Evolutionary conservation across 2,329 filamentous ascomycete species (phyloP), one percentile per base, ranked within the genome.

Genomic region (Colletotrichum shisoi): DNA sequence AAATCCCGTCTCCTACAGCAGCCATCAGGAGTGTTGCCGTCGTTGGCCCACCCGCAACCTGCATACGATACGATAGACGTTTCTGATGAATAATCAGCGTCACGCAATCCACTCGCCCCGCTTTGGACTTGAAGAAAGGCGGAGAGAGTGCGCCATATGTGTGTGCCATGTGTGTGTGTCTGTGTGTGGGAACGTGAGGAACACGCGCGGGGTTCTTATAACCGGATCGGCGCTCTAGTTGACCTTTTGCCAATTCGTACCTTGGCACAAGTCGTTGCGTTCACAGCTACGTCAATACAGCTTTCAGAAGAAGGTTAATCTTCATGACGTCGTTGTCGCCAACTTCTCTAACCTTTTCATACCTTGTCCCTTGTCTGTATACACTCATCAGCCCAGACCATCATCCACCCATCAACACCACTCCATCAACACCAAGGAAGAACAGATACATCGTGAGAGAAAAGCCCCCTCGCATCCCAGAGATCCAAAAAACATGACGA

Each of bases 401-500:
- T 5, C 24, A 27, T 27, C 4, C 24, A 27, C 4, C 24, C 24
- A 27, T 27, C 4, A 27, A 27, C 24, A 27, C 4, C 24, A 27
- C 24, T n/a, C 24, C 24, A 24, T 24, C 24, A 24, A 24, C 24
- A 24, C 24, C 24, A 21, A 27, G 24, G 1, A 31, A 8, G 27
- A 7, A 31, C 27, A 31, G 4, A 31, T 4, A 27, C 24, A 8
- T 31, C 7, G 27, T 8, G 27, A 31, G 27, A 31, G 8, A 27
- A 27, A 27, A n/a, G n/a, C n/a, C n/a, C n/a, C 4, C 24, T 21
- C 42, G 40, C 40, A 21, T 12, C 17, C 27, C 11, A 40, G 3
- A 1, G 3, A 17, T 17, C 24, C 27, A 34, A 27, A 21, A 21
- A 21, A 49, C 24, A 34, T 80, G 79, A 95, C 75, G 17, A 95